phyloP scores from a whole-genome alignment of 2,329 filamentous ascomycete species.

The Aspergillus oerlinghausenensis region DNA sequence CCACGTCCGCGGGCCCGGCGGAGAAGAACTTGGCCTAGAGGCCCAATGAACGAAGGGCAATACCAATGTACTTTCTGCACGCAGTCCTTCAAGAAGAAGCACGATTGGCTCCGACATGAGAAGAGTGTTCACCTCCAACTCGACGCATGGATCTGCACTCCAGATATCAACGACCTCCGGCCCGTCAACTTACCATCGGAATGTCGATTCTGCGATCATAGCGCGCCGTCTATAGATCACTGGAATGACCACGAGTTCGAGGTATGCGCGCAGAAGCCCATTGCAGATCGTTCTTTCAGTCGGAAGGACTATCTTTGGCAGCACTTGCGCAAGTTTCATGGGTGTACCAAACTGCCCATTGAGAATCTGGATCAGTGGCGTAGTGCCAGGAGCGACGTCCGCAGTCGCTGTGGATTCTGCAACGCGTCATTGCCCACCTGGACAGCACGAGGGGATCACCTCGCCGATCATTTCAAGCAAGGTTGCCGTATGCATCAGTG shows the following conservation, averaged over 20 bases:
- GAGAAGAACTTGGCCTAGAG: conserved; percentile 3
- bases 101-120: conserved; percentile 50
- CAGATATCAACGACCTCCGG: conserved; percentile 16
- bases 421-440: conserved; percentile 44
- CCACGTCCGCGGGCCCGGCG: conserved; percentile 6
- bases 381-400: conserved; percentile 47
- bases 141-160: conserved; percentile 39
- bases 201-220: conserved; percentile 49
- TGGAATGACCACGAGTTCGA: conserved; percentile 50
- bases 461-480: conserved; percentile 52
- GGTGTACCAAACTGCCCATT: conserved; percentile 45
- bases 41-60: conserved; percentile 7
- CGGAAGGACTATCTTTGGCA: conserved; percentile 56
- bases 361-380: conserved; percentile 55
- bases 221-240: conserved; percentile 44
- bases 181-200: neutral
- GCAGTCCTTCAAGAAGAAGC: conserved; percentile 46
- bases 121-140: conserved; percentile 47
- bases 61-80: conserved; percentile 49
- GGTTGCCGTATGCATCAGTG: conserved; percentile 51
- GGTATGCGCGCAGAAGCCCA: conserved; percentile 49
- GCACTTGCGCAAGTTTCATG: conserved; percentile 52
- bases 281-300: conserved; percentile 50
- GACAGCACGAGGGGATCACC: conserved; percentile 50
- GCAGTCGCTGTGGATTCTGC: conserved; percentile 53